phyloP scores from a whole-genome alignment of 495 filamentous ascomycete species.

The Schizothecium vesticola region DNA sequence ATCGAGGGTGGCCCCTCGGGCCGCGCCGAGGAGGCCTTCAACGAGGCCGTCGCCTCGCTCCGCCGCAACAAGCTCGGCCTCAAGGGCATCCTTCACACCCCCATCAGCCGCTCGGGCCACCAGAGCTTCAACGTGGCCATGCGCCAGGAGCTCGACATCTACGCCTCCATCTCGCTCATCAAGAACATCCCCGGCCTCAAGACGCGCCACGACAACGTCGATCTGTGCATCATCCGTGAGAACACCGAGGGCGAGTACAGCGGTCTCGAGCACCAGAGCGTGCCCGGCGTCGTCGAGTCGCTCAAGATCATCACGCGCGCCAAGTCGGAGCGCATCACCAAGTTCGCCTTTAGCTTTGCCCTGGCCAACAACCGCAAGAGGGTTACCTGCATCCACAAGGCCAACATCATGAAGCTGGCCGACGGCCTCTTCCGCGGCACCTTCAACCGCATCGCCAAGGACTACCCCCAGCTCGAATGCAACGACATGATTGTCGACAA shows the following conservation, averaged over 20 bases:
- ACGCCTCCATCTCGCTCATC: constrained; percentile 94
- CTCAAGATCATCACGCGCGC: constrained; percentile 99
- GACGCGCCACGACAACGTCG: constrained; percentile 93
- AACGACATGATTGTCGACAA: constrained; percentile 99
- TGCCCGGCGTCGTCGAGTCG: constrained; percentile 94
- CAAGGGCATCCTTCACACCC: constrained; percentile 96
- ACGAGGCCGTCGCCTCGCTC: constrained; percentile 88
- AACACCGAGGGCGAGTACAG: constrained; percentile 99
- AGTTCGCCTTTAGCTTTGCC: constrained; percentile 96
- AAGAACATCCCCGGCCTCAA: constrained; percentile 99
- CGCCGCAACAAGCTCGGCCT: constrained; percentile 97
- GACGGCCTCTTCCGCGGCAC: constrained; percentile 98
- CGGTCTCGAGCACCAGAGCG: constrained; percentile 96
- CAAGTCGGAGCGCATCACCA: constrained; percentile 97
- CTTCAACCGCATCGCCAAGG: constrained; percentile 84
- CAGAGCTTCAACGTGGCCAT: constrained; percentile 99
- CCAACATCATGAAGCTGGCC: constrained; percentile 99
- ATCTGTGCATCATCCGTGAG: constrained; percentile 98
- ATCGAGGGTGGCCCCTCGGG: constrained; percentile 70
- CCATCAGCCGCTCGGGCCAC: constrained; percentile 93
- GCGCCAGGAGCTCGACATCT: constrained; percentile 98
- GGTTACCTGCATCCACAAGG: constrained; percentile 99
- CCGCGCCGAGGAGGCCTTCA: constrained; percentile 90
- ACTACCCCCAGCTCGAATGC: constrained; percentile 87
- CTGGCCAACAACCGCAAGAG: constrained; percentile 97